Evolutionary conservation across 768 basidiomycete genomes (phyloP).

Genomic region (Suillus cothurnatus): DNA sequence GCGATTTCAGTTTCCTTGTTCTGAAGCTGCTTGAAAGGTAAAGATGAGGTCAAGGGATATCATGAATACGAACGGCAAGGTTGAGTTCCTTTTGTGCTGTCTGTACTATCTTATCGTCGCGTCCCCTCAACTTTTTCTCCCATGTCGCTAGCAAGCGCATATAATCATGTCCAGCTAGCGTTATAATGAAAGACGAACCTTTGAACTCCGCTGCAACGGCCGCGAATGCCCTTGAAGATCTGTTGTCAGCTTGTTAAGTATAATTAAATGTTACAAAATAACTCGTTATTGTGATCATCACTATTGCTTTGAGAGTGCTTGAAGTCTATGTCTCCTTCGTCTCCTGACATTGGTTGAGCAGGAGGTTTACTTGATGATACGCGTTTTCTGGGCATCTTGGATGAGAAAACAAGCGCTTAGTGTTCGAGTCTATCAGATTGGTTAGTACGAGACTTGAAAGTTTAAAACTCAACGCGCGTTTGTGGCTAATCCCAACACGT

Average conservation of each 20-base stretch:
- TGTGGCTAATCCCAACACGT: not conserved
- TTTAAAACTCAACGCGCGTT: not conserved
- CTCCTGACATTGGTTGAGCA: not conserved
- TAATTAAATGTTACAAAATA: not conserved
- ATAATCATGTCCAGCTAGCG: not conserved
- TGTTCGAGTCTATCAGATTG: too few species aligned
- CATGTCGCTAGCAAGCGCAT: constrained; percentile 28
- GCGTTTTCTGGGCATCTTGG: constrained; percentile 18
- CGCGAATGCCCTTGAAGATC: constrained; percentile 25
- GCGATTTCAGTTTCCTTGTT: constrained; percentile 23
- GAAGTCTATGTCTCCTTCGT: constrained; percentile 19
- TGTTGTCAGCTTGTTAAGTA: not conserved
- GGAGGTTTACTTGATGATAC: not conserved
- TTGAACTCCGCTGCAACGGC: constrained; percentile 35
- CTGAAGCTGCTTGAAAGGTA: constrained; percentile 19
- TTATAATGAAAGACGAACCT: constrained; percentile 12
- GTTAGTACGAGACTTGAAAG: not conserved
- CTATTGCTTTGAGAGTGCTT: constrained; percentile 22
- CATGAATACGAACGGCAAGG: constrained; percentile 19
- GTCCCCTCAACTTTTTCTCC: constrained; percentile 33
- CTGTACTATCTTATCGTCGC: constrained; percentile 25
- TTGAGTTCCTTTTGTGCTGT: constrained; percentile 27
- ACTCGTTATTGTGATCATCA: constrained; percentile 33
- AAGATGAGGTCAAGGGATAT: not conserved
- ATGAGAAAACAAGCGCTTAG: not conserved